Evolutionary conservation across 129 eudicot genomes (phyloP).

Genomic region (Chrysanthemum seticuspe): DNA sequence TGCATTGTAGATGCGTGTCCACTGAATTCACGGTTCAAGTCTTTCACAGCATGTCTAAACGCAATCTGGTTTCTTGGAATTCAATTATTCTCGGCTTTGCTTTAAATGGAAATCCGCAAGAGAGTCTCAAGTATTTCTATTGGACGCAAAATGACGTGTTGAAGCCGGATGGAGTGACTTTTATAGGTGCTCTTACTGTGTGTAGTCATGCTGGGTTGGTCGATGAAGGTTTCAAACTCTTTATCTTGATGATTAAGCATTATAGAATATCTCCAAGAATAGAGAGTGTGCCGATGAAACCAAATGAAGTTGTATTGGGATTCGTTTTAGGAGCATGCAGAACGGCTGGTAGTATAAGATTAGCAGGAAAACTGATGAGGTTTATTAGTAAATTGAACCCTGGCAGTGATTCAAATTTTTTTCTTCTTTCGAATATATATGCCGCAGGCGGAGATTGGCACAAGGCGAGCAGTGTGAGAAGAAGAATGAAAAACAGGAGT

Average conservation of each 20-base stretch:
- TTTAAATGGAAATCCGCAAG: conserved; percentile 58
- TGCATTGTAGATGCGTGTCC: conserved; percentile 72
- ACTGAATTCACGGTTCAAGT: conserved; percentile 47
- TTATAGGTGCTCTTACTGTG: conserved; percentile 61
- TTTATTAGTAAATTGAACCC: conserved; percentile 41
- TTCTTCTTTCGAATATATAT: conserved; percentile 59
- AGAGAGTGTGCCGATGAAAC: conserved; percentile 57
- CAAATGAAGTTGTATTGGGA: conserved; percentile 68
- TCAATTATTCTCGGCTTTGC: conserved; percentile 80
- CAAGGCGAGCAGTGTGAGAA: conserved; percentile 45
- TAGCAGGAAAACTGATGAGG: conserved; percentile 41
- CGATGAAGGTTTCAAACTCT: conserved; percentile 54
- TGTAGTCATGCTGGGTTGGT: conserved; percentile 69
- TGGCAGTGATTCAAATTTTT: conserved; percentile 43
- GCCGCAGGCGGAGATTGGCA: conserved; percentile 59
- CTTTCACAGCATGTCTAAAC: conserved; percentile 39
- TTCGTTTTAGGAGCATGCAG: conserved; percentile 63
- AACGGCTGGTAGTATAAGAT: conserved; percentile 38
- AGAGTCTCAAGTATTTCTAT: conserved; percentile 48
- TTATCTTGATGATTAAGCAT: conserved; percentile 37
- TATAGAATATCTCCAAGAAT: conserved; percentile 3
- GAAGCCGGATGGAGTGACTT: conserved; percentile 52
- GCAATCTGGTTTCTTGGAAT: conserved; percentile 61
- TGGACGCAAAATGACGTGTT: conserved; percentile 48
- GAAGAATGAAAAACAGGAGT: conserved; percentile 45